Evolutionary conservation across 768 basidiomycete species (phyloP).

Genomic region (Trametes cinnabarina): DNA sequence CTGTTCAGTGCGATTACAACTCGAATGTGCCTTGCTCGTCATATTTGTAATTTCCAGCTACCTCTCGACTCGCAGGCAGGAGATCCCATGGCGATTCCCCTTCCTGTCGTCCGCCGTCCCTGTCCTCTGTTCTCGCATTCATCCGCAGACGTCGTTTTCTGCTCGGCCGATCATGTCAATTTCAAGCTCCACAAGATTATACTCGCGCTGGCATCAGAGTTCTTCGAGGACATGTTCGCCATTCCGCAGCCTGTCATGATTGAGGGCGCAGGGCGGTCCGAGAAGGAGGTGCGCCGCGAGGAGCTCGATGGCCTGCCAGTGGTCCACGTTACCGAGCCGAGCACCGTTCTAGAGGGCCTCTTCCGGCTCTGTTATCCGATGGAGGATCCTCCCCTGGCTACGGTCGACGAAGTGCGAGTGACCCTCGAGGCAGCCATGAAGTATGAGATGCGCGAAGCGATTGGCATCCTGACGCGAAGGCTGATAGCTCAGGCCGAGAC

Average conservation of each 20-base stretch:
- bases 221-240: slow-evolving; percentile 35
- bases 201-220: slow-evolving; percentile 34
- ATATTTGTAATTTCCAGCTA: too few relatives aligned
- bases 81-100: too few relatives aligned
- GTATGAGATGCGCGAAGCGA: slow-evolving; percentile 22
- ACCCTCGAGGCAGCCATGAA: slow-evolving; percentile 29
- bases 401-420: not conserved
- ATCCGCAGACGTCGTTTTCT: not conserved
- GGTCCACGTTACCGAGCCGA: not conserved
- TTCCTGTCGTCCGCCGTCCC: too few relatives aligned
- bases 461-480: not conserved
- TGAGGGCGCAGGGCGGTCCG: too few relatives aligned
- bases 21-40: too few relatives aligned
- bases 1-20: too few relatives aligned
- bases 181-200: slow-evolving; percentile 30
- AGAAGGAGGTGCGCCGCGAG: too few relatives aligned
- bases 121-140: not conserved
- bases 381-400: slow-evolving; percentile 20
- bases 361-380: slow-evolving; percentile 35
- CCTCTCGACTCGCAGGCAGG: too few relatives aligned
- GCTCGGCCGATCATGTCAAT: not conserved
- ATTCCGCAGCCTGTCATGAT: slow-evolving; percentile 25
- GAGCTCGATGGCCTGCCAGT: not conserved
- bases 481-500: slow-evolving; percentile 24
- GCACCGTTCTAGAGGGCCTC: slow-evolving; percentile 1